Evolutionary conservation across 208 protist genomes (phyloP).

Genomic region (Trypanosoma lewisi): DNA sequence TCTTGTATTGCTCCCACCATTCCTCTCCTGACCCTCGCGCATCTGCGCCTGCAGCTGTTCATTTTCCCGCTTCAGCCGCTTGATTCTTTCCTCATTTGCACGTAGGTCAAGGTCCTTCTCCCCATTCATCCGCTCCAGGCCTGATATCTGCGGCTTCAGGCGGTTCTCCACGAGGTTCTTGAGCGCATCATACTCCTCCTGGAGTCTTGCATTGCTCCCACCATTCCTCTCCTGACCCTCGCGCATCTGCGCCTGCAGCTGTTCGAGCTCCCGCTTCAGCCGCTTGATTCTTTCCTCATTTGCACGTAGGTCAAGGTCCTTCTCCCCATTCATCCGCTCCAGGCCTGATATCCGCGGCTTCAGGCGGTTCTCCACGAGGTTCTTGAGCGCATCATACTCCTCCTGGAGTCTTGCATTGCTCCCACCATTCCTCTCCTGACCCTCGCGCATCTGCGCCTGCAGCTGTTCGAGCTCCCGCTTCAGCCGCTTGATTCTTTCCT

Average conservation of each 20-base stretch:
- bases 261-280: neutral
- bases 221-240: neutral
- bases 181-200: conserved; percentile 8
- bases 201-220: neutral
- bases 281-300: conserved; percentile 2
- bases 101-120: conserved; percentile 14
- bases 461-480: neutral
- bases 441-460: no score
- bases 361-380: neutral
- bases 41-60: neutral
- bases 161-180: conserved; percentile 1
- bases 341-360: conserved; percentile 9
- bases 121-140: conserved; percentile 1
- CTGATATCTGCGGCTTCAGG: conserved; percentile 7
- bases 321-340: conserved; percentile 9
- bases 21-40: neutral
- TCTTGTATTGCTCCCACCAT: neutral
- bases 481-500: no score
- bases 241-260: no score
- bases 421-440: neutral
- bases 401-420: conserved; percentile 1
- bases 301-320: conserved; percentile 1
- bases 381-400: conserved; percentile 8
- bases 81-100: neutral
- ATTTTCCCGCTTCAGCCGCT: neutral